Evolutionary conservation across 306 rosid species (phyloP).

Genomic region (Rosa lucieae): DNA sequence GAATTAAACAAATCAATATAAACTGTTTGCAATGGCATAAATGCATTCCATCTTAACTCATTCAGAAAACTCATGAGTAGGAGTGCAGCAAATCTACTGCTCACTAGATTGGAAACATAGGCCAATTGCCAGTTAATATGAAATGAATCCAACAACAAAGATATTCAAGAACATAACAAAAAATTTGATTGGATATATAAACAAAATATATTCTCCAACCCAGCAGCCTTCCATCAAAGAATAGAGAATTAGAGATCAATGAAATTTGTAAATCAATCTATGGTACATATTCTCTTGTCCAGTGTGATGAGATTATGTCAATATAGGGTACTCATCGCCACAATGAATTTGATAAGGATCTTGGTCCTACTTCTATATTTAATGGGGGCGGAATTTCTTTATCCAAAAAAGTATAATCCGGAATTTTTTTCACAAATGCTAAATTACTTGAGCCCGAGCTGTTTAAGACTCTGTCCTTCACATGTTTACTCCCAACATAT

Average conservation of each 20-base stretch:
- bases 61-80: background rate
- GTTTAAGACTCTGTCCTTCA: background rate
- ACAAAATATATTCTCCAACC: background rate
- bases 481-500: background rate
- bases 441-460: background rate
- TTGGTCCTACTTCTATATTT: background rate
- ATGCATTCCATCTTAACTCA: background rate
- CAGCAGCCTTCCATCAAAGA: background rate
- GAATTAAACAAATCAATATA: background rate
- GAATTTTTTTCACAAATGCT: background rate
- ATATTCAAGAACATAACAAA: background rate
- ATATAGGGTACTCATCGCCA: too few relatives aligned
- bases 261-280: background rate
- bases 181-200: background rate
- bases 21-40: background rate
- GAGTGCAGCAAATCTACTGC: background rate
- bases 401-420: too few relatives aligned
- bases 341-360: background rate
- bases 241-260: background rate
- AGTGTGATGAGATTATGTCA: background rate
- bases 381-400: too few relatives aligned
- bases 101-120: too few relatives aligned
- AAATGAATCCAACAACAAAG: background rate
- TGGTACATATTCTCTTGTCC: background rate
- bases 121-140: background rate